These are phyloP conservation scores for Wolfiporia cocos DNA, from an alignment of 1,284 basidiomycete species.

Conservation along the genomic window DNA sequence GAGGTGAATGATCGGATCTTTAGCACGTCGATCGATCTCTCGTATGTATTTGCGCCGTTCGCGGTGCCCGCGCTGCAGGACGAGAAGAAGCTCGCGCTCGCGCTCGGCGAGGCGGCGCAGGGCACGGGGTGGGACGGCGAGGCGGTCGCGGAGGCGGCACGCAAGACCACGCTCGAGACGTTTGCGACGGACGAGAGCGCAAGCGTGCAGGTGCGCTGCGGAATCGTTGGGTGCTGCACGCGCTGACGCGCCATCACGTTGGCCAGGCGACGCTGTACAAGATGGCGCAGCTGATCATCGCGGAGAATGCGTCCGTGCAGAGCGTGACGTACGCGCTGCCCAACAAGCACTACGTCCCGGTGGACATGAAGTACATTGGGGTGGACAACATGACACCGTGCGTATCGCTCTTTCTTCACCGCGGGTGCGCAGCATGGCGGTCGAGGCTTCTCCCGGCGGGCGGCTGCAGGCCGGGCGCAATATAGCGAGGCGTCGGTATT, in stretches of 20 bases:
- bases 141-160: conserved; percentile 50
- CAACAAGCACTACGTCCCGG: conserved; percentile 92
- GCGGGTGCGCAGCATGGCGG: too few species aligned
- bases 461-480: too few species aligned
- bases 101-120: conserved; percentile 28
- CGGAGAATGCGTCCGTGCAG: conserved; percentile 56
- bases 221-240: neutral
- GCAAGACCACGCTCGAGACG: conserved; percentile 67
- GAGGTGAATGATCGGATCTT: conserved; percentile 86
- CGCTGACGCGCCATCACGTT: conserved; percentile 4
- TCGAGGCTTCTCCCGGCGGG: too few species aligned
- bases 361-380: conserved; percentile 65
- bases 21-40: conserved; percentile 76
- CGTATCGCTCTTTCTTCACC: conserved; percentile 7
- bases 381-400: conserved; percentile 48
- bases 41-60: conserved; percentile 57
- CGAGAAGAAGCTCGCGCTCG: conserved; percentile 41
- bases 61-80: conserved; percentile 41
- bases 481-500: too few species aligned
- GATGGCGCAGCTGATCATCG: conserved; percentile 75
- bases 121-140: conserved; percentile 59
- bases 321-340: conserved; percentile 76
- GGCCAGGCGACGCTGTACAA: conserved; percentile 83
- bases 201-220: conserved; percentile 71
- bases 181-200: conserved; percentile 90